Evolutionary conservation across 371 early-diverging fungal genomes (phyloP).

Genomic region (Mortierella sp.): DNA sequence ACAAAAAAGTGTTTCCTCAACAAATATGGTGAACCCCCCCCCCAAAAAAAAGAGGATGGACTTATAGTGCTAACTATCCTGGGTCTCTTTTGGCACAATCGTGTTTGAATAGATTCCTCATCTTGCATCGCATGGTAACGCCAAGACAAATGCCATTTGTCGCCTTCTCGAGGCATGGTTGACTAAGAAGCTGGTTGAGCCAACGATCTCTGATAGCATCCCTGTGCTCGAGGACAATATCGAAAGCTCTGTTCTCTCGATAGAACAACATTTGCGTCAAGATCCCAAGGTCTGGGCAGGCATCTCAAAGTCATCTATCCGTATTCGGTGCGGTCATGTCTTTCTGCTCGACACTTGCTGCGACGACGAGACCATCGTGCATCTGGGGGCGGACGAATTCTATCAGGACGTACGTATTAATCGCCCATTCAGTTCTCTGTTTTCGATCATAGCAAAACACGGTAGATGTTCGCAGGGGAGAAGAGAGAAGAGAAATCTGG

Average conservation of each 20-base stretch:
- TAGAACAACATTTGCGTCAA: slow-evolving; percentile 2
- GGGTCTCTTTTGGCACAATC: too few species aligned
- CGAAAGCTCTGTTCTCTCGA: slow-evolving; percentile 5
- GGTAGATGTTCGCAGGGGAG: too few species aligned
- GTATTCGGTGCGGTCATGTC: slow-evolving; percentile 12
- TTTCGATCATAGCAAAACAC: too few species aligned
- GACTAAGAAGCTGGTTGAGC: slow-evolving; percentile 12
- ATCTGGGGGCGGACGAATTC: slow-evolving; percentile 9
- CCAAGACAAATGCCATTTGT: slow-evolving; percentile 9
- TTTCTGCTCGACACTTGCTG: slow-evolving; percentile 13
- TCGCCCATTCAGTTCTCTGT: background rate
- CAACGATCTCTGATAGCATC: slow-evolving; percentile 10
- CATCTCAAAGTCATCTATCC: slow-evolving; percentile 1
- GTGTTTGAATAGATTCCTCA: slow-evolving; percentile 11
- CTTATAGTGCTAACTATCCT: too few species aligned
- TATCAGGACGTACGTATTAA: background rate
- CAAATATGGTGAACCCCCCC: background rate
- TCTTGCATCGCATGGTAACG: slow-evolving; percentile 13
- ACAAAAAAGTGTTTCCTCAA: background rate
- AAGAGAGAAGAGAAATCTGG: too few species aligned
- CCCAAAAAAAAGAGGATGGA: background rate
- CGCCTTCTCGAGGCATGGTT: slow-evolving; percentile 9
- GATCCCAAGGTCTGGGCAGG: slow-evolving; percentile 13
- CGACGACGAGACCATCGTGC: slow-evolving; percentile 11
- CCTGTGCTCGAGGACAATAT: slow-evolving; percentile 16